Evolutionary conservation across 2,329 filamentous ascomycete species (phyloP), one percentile per base, ranked within the genome.

Genomic region (Lachnellula subtilissima): DNA sequence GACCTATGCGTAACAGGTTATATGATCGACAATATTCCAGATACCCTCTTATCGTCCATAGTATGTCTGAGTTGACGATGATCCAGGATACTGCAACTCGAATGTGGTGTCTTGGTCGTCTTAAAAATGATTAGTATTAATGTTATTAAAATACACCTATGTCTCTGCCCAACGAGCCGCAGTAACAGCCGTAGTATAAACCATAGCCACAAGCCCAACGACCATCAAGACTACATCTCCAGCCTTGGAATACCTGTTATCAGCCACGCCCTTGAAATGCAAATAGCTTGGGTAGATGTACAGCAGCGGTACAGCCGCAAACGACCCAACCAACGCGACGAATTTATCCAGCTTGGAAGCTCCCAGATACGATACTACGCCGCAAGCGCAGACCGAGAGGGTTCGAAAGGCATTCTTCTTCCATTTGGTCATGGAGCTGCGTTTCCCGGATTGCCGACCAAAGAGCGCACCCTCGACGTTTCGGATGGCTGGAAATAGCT

Each of bases 401-500:
- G 96, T 97, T 54, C 93, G 86, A 76, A 96, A 97, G 23, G 87
- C 78, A 66, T 97, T 97, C 84, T 97, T 97, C 80, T 96, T 88
- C 93, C 93, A 97, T 76, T 97, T 97, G 77, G 97, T 95, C 70
- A 88, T 91, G 0, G 89, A 89, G 70, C 97, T 96, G 75, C 95
- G 95, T 74, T 97, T 97, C 65, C 93, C 91, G 4, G 61, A 62
- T 57, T 90, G 96, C 68, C 88, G 82, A n/a, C 88, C 94, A 73
- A 97, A 97, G 7, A 97, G 78, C 61, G 89, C 89, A 64, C 94
- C 95, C 74, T 95, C 91, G 47, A 89, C 89, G 69, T 97, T 97
- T 68, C 93, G 87, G 67, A 97, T 96, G 37, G 93, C 93, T 0
- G 93, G 93, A 78, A 97, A 97, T 63, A 97, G 90, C 69, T 97